Percentiles rank a stretch among this genome's conserved stretches.
Evolutionary conservation across 371 early-diverging fungal genomes (phyloP).

Genomic region (Mucor plumbeus): DNA sequence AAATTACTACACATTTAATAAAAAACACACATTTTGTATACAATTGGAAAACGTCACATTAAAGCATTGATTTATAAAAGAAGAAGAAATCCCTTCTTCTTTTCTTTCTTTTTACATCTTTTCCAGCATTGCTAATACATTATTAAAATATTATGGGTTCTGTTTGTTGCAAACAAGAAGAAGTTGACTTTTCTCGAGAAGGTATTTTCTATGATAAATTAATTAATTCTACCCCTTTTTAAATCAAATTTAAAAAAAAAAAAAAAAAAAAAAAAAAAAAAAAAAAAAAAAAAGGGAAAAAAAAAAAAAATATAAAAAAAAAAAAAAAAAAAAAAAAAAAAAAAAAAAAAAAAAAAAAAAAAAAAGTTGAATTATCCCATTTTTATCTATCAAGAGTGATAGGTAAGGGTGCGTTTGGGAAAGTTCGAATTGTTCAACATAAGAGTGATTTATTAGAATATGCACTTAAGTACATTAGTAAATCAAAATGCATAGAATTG

Average conservation of each 20-base stretch:
- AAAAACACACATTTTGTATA: background rate
- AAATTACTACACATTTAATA: conserved; percentile 1
- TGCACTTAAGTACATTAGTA: conserved; percentile 70
- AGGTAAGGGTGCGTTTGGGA: conserved; percentile 82
- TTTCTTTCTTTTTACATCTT: background rate
- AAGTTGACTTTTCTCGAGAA: conserved; percentile 34
- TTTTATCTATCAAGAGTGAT: conserved; percentile 71
- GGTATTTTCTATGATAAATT: conserved; percentile 61
- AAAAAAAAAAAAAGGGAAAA: conserved; percentile 48
- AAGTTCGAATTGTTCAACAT: conserved; percentile 90
- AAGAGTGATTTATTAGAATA: conserved; percentile 54
- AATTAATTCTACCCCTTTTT: conserved; percentile 82
- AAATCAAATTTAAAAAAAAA: conserved; percentile 66
- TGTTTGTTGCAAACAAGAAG: conserved; percentile 43
- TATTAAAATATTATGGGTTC: conserved; percentile 29
- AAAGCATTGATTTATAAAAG: background rate
- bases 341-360: conserved; percentile 29
- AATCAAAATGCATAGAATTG: conserved; percentile 62
- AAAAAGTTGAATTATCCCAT: conserved; percentile 59
- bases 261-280: too few species aligned
- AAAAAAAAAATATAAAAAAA: conserved; percentile 47
- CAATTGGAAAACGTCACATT: background rate
- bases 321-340: conserved; percentile 32
- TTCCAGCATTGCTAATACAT: background rate
- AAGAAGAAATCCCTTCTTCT: background rate